These are phyloP conservation scores for Wallacemonas rigidus DNA, from an alignment of 208 protist genomes.

Conservation along the genomic window DNA sequence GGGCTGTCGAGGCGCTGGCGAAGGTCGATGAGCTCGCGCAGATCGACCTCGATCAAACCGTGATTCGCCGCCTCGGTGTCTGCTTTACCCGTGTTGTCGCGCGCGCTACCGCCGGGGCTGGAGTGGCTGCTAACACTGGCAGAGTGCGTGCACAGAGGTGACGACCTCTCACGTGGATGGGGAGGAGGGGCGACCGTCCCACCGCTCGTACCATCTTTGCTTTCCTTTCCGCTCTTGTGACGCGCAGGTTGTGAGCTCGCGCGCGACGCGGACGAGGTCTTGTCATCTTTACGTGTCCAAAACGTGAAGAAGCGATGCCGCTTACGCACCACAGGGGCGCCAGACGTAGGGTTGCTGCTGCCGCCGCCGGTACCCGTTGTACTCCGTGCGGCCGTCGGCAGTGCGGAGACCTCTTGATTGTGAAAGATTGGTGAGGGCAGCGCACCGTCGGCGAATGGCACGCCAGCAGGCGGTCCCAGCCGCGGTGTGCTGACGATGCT, in stretches of 20 bases:
- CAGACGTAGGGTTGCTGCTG: background rate
- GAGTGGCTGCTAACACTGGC: background rate
- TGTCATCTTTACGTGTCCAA: constrained; percentile 30
- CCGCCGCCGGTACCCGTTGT: background rate
- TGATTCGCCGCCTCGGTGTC: background rate
- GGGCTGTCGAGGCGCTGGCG: constrained; percentile 51
- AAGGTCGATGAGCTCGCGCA: constrained; percentile 44
- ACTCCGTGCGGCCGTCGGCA: too few relatives aligned
- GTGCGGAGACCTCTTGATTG: too few relatives aligned
- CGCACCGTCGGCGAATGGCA: background rate
- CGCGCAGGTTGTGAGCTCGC: background rate
- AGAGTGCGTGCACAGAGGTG: too few relatives aligned
- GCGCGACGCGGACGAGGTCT: background rate
- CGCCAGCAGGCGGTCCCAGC: background rate
- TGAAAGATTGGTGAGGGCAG: too few relatives aligned
- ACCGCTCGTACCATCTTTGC: background rate
- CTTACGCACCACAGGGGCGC: background rate
- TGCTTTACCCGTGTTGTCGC: background rate
- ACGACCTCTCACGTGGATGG: background rate
- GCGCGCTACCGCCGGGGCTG: background rate
- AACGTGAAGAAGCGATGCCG: constrained; percentile 28
- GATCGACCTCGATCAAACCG: constrained; percentile 27
- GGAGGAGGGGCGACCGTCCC: too few relatives aligned
- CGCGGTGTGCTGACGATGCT: constrained; percentile 18
- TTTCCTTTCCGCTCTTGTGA: background rate